A percentile compares a stretch with the other conserved stretches of the same genome.
Conservation (phyloP, 208 protist species). For the Leishmania tropica region DNA sequence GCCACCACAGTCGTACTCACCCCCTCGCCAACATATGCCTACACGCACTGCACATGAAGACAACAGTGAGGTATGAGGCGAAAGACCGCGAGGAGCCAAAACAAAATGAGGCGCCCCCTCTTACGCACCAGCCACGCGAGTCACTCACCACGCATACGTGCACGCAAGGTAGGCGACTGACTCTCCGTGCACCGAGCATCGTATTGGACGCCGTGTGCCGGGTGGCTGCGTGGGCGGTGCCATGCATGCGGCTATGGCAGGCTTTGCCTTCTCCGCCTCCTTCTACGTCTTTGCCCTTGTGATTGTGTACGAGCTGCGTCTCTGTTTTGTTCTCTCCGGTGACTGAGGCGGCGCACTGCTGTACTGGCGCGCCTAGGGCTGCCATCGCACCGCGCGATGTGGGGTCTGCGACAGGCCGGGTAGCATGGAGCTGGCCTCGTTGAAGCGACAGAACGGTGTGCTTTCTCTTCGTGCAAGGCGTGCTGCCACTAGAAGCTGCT, state of each 20-base stretch:
- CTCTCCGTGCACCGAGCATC: not conserved
- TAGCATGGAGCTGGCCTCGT: no score
- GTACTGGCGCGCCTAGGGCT: no score
- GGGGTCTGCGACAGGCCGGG: no score
- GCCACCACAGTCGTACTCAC: not conserved
- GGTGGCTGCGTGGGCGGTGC: not conserved
- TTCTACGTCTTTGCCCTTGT: not conserved
- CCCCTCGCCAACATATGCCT: not conserved
- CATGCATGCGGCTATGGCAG: not conserved
- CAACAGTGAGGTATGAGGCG: not conserved
- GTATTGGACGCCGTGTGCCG: not conserved
- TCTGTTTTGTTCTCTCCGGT: not conserved
- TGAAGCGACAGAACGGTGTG: no score
- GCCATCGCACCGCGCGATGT: no score
- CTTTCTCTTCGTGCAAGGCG: not conserved
- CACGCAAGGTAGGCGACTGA: not conserved
- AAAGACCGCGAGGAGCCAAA: not conserved
- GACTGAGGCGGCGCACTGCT: not conserved
- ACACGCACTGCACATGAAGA: not conserved
- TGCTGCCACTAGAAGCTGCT: no score
- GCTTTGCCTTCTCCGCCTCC: not conserved
- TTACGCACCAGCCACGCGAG: not conserved
- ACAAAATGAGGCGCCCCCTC: not conserved
- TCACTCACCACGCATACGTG: not conserved
- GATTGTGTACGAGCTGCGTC: not conserved